phyloP scores from a whole-genome alignment of 768 basidiomycete species.

The Collybia mongolica region DNA sequence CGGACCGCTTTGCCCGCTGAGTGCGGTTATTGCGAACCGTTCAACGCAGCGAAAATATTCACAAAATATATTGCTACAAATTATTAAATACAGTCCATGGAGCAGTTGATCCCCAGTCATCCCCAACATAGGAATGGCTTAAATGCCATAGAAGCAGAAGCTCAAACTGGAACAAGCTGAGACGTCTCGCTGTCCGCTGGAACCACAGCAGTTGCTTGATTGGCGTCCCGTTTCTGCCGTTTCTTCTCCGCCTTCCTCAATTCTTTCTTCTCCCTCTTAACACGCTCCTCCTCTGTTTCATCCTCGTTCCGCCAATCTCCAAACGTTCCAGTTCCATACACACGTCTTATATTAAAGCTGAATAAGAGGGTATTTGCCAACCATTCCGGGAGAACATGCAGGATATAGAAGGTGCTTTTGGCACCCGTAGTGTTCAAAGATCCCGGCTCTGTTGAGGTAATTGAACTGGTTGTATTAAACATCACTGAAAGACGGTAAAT shows the following conservation, averaged over 20 bases:
- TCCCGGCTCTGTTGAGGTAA: conserved; percentile 27
- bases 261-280: conserved; percentile 18
- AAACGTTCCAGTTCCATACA: conserved; percentile 29
- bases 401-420: conserved; percentile 42
- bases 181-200: no score
- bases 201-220: no score
- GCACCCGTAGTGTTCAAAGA: conserved; percentile 30
- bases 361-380: conserved; percentile 27
- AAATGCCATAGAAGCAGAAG: no score
- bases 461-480: conserved; percentile 29
- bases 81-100: no score
- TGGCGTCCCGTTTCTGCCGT: background rate
- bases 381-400: conserved; percentile 47
- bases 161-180: no score
- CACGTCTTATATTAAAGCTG: conserved; percentile 27
- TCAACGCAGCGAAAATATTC: no score
- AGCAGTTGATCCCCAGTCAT: no score
- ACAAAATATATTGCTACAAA: no score
- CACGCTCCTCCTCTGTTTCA: conserved; percentile 24
- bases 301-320: conserved; percentile 31
- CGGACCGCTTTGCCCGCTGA: no score
- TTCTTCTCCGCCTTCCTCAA: conserved; percentile 14
- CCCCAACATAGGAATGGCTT: no score
- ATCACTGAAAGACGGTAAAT: conserved; percentile 37
- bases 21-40: no score